Evolutionary conservation across 1,284 basidiomycete genomes (phyloP).

Genomic region (Pseudozyma sp.): DNA sequence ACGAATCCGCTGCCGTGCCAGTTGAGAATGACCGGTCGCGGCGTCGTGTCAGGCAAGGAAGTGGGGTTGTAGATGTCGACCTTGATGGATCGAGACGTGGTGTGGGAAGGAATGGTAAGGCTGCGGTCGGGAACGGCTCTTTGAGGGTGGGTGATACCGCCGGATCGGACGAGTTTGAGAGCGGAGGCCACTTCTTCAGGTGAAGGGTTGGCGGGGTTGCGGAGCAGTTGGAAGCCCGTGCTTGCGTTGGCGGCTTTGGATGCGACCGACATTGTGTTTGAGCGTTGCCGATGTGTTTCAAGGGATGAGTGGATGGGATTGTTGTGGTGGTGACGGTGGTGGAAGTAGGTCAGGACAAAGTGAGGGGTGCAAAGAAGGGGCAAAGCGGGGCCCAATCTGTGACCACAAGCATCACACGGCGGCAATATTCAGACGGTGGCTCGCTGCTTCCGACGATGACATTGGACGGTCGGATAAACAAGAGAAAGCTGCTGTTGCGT

Average conservation of each 20-base stretch:
- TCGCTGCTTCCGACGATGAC: neutral
- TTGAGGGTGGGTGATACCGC: conserved; percentile 20
- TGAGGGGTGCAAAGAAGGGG: too few species aligned
- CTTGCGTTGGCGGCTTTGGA: conserved; percentile 24
- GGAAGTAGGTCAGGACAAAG: too few species aligned
- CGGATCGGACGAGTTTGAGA: conserved; percentile 28
- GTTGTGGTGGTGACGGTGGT: too few species aligned
- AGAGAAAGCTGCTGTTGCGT: neutral
- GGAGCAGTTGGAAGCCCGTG: conserved; percentile 21
- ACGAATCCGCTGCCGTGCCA: conserved; percentile 45
- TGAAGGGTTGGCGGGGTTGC: conserved; percentile 26
- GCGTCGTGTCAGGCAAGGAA: neutral
- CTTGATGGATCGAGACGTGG: conserved; percentile 18
- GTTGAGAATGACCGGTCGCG: conserved; percentile 34
- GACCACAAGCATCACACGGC: too few species aligned
- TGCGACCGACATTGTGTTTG: conserved; percentile 17
- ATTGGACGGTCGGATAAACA: neutral
- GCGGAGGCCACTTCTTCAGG: conserved; percentile 20
- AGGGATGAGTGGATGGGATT: too few species aligned
- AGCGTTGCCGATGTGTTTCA: too few species aligned
- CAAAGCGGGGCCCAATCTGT: too few species aligned
- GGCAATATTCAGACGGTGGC: too few species aligned
- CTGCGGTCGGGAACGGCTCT: conserved; percentile 25
- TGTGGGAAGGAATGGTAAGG: conserved; percentile 11
- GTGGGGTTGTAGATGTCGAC: conserved; percentile 28